These are phyloP conservation scores for Lichtheimia corymbifera DNA, from an alignment of 371 early-diverging fungal species.

Conservation along the genomic window DNA sequence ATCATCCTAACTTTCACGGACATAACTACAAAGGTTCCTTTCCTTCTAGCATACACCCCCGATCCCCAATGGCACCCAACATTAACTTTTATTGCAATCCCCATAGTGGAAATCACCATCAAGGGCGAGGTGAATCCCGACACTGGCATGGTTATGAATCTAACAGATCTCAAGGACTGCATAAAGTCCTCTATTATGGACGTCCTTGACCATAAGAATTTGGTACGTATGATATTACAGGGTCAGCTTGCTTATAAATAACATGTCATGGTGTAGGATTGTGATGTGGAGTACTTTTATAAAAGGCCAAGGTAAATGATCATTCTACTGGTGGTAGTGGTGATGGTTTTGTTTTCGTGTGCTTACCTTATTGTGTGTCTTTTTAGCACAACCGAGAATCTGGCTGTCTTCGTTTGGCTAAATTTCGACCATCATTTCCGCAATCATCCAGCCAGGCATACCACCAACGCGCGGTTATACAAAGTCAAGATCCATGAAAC, in stretches of 20 bases:
- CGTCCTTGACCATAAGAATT: conserved; percentile 82
- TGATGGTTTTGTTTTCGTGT: background rate
- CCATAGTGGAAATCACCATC: conserved; percentile 73
- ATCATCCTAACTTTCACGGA: conserved; percentile 82
- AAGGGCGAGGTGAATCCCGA: conserved; percentile 70
- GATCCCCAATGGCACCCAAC: too few relatives aligned
- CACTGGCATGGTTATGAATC: conserved; percentile 90
- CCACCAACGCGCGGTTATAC: conserved; percentile 44
- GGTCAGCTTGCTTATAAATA: background rate
- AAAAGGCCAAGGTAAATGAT: conserved; percentile 40
- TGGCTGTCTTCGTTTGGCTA: conserved; percentile 85
- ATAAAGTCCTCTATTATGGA: conserved; percentile 75
- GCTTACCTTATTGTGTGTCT: background rate
- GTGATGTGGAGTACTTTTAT: conserved; percentile 77
- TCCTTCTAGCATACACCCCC: background rate
- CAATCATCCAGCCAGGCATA: conserved; percentile 26
- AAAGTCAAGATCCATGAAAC: conserved; percentile 77
- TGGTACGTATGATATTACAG: conserved; percentile 42
- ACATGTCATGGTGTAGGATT: conserved; percentile 51
- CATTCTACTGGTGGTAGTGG: too few relatives aligned
- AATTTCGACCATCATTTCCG: conserved; percentile 52
- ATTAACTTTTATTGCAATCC: too few relatives aligned
- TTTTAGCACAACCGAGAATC: conserved; percentile 84
- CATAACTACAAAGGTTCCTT: conserved; percentile 82
- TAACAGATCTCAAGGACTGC: conserved; percentile 78